These are phyloP conservation scores for Silybum marianum DNA, from an alignment of 129 eudicot species.

Conservation along the genomic window DNA sequence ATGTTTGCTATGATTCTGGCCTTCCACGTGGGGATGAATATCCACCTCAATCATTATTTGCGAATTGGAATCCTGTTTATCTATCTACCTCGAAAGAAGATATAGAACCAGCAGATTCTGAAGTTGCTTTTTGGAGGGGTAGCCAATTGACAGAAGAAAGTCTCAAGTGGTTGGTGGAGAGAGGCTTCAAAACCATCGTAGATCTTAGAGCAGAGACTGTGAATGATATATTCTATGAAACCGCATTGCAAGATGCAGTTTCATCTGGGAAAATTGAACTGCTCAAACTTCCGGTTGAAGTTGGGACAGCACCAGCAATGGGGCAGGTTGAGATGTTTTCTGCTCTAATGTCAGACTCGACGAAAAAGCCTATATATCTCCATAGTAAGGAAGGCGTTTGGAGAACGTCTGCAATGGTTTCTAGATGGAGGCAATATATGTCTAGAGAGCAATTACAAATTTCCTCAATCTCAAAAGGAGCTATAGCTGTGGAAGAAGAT, in stretches of 20 bases:
- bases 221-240: constrained; percentile 73
- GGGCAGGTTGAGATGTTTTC: constrained; percentile 83
- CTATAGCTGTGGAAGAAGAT: constrained; percentile 29
- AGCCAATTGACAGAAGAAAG: constrained; percentile 96
- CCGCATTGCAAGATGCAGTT: constrained; percentile 60
- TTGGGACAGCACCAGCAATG: constrained; percentile 80
- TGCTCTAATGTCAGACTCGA: constrained; percentile 57
- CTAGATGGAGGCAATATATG: constrained; percentile 86
- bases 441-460: constrained; percentile 35
- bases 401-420: constrained; percentile 89
- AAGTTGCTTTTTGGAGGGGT: constrained; percentile 86
- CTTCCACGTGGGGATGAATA: constrained; percentile 68
- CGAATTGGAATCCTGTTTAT: constrained; percentile 89
- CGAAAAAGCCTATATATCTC: constrained; percentile 67
- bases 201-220: constrained; percentile 93
- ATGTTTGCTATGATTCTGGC: constrained; percentile 89
- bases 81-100: constrained; percentile 67
- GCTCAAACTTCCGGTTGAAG: constrained; percentile 78
- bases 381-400: constrained; percentile 94
- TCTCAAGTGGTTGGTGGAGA: constrained; percentile 77
- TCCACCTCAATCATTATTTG: constrained; percentile 77
- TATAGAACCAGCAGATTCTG: constrained; percentile 42
- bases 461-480: constrained; percentile 32
- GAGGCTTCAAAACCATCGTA: constrained; percentile 80
- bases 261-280: constrained; percentile 62